Conservation (phyloP, 495 filamentous ascomycete species). For the Aspergillus incahuasiensis region DNA sequence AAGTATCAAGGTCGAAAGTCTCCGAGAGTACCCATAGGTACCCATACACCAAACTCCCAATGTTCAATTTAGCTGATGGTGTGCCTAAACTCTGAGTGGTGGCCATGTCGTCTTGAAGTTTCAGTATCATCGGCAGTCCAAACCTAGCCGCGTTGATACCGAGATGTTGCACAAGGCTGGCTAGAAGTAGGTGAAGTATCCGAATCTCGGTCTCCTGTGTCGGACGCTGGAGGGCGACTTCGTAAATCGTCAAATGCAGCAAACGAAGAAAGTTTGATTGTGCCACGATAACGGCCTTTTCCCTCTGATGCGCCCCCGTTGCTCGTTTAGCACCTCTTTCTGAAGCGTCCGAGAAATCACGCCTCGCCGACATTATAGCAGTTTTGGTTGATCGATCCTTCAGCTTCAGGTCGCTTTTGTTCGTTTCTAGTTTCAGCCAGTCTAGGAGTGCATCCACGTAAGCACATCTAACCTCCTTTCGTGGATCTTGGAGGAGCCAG, state of each 20-base stretch:
- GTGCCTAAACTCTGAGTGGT: constrained; percentile 49
- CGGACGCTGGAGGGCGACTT: constrained; percentile 68
- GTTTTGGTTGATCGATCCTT: constrained; percentile 50
- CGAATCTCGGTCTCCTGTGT: constrained; percentile 67
- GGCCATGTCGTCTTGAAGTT: constrained; percentile 78
- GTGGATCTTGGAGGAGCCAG: constrained; percentile 75
- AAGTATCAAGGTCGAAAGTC: constrained; percentile 69
- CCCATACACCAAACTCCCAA: constrained; percentile 80
- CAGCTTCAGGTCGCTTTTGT: constrained; percentile 58
- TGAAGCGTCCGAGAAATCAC: constrained; percentile 21
- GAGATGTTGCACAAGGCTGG: constrained; percentile 65
- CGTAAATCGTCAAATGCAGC: constrained; percentile 83
- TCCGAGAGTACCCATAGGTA: constrained; percentile 78
- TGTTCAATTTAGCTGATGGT: constrained; percentile 60
- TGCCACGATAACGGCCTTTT: constrained; percentile 50
- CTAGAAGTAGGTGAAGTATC: constrained; percentile 68
- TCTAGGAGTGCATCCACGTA: constrained; percentile 77
- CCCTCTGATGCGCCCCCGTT: constrained; percentile 42
- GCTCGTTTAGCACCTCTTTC: constrained; percentile 55
- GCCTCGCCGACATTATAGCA: constrained; percentile 28
- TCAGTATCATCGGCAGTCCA: constrained; percentile 81
- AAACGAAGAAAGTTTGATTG: constrained; percentile 72
- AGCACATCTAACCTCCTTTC: constrained; percentile 69
- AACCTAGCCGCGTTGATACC: constrained; percentile 79
- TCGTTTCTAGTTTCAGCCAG: constrained; percentile 79